A percentile compares a stretch with the other conserved stretches of the same genome.
Conservation (phyloP, 2,329 filamentous ascomycete genomes). For the Pyricularia sp. region DNA sequence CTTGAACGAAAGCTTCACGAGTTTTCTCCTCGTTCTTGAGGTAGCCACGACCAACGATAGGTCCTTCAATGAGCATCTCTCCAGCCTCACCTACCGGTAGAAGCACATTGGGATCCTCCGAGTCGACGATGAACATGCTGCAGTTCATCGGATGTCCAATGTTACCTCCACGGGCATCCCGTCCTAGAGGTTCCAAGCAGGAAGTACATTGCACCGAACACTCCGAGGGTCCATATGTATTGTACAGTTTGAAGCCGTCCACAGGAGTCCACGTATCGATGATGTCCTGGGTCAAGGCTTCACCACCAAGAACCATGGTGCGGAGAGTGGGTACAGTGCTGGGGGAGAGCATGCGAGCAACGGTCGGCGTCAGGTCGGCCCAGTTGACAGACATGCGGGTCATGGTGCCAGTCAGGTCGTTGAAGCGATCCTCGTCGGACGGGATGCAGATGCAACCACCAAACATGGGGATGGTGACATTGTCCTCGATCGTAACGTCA, state of each 20-base stretch:
- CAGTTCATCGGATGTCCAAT: background rate
- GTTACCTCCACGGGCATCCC: background rate
- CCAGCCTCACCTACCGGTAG: background rate
- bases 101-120: background rate
- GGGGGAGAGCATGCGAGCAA: conserved; percentile 9
- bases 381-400: conserved; percentile 9
- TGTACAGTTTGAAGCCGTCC: conserved; percentile 28
- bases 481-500: conserved; percentile 25
- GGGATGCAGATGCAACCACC: conserved; percentile 28
- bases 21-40: conserved; percentile 20
- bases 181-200: background rate
- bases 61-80: conserved; percentile 34
- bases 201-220: conserved; percentile 13
- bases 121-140: background rate
- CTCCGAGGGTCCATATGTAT: conserved; percentile 50
- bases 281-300: conserved; percentile 21
- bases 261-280: conserved; percentile 6
- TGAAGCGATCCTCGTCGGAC: conserved; percentile 24
- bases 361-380: conserved; percentile 11
- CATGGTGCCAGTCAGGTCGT: conserved; percentile 20
- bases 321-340: conserved; percentile 9
- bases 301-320: conserved; percentile 15
- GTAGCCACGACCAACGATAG: conserved; percentile 34
- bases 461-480: conserved; percentile 23
- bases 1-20: conserved; percentile 12